A percentile compares a stretch with the other conserved stretches of the same genome.
Conservation (phyloP, 2,329 filamentous ascomycete species). For the Xylaria sp. region DNA sequence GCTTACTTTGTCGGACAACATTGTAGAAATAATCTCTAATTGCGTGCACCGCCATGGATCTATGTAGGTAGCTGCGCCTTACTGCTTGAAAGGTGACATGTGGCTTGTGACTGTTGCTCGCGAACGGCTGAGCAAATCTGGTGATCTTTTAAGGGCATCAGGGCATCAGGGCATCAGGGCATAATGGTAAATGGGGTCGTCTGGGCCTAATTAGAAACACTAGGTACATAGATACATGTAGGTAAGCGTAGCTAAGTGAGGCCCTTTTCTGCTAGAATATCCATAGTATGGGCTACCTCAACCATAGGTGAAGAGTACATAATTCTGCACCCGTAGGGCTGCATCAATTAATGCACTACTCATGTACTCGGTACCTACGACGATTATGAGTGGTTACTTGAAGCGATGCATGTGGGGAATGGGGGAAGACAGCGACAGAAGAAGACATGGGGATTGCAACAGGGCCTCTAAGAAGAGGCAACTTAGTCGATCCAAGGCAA, state of each 20-base stretch:
- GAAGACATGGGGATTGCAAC: not conserved
- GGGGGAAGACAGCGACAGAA: not conserved
- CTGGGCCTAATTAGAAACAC: not conserved
- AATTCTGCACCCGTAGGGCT: constrained; percentile 5
- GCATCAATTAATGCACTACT: not conserved
- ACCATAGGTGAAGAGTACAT: not conserved
- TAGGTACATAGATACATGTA: no score
- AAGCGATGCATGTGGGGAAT: constrained; percentile 1
- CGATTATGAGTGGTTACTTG: not conserved
- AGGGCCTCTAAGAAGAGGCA: not conserved
- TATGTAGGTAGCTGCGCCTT: constrained; percentile 20
- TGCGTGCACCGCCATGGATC: constrained; percentile 7
- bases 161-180: constrained; percentile 7
- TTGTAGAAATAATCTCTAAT: not conserved
- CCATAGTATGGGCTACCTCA: constrained; percentile 11
- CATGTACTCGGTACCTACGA: not conserved
- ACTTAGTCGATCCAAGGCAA: constrained; percentile 11
- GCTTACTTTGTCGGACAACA: no score
- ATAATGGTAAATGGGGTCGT: not conserved
- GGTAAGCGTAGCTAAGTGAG: not conserved
- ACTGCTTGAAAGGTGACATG: constrained; percentile 10
- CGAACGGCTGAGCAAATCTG: constrained; percentile 32
- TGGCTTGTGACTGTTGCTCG: constrained; percentile 32
- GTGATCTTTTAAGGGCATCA: constrained; percentile 27
- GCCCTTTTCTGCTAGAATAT: not conserved